These are phyloP conservation scores for Hansenula lynferdii DNA, from an alignment of 1,139 yeast species.

Conservation along the genomic window DNA sequence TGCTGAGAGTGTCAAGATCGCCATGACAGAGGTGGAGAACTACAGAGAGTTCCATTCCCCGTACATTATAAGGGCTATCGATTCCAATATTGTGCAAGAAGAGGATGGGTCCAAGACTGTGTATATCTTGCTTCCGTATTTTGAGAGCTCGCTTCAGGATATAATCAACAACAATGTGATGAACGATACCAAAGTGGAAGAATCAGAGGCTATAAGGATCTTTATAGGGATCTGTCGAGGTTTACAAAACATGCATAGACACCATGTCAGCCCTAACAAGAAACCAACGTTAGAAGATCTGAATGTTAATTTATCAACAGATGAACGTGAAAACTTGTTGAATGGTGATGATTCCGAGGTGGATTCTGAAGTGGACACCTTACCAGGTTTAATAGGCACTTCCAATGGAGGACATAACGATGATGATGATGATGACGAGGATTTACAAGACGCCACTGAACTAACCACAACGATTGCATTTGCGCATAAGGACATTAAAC, in stretches of 20 bases:
- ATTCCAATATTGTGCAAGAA: conserved; percentile 67
- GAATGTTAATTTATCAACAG: background rate
- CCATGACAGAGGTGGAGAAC: conserved; percentile 72
- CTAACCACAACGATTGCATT: conserved; percentile 59
- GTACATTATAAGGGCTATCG: conserved; percentile 63
- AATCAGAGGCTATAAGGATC: conserved; percentile 54
- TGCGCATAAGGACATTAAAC: conserved; percentile 86
- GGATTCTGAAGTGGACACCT: conserved; percentile 6
- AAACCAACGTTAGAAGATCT: background rate
- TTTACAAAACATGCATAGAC: conserved; percentile 68
- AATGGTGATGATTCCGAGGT: conserved; percentile 7
- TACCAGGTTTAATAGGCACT: conserved; percentile 8
- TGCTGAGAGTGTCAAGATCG: conserved; percentile 63
- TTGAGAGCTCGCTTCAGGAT: conserved; percentile 73
- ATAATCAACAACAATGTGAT: conserved; percentile 60
- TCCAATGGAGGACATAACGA: background rate
- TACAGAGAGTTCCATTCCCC: conserved; percentile 69
- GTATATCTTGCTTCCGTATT: conserved; percentile 76
- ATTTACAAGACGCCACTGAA: conserved; percentile 34
- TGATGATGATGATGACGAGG: conserved; percentile 6
- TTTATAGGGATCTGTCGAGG: conserved; percentile 74
- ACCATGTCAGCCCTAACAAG: conserved; percentile 27
- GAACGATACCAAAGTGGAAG: conserved; percentile 47
- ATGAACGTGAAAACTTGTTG: conserved; percentile 6
- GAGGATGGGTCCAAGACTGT: conserved; percentile 76